Percentiles rank a stretch among this genome's conserved stretches.
These are phyloP conservation scores for Trichosporon faecale DNA, from an alignment of 1,284 basidiomycete species.

Conservation along the genomic window DNA sequence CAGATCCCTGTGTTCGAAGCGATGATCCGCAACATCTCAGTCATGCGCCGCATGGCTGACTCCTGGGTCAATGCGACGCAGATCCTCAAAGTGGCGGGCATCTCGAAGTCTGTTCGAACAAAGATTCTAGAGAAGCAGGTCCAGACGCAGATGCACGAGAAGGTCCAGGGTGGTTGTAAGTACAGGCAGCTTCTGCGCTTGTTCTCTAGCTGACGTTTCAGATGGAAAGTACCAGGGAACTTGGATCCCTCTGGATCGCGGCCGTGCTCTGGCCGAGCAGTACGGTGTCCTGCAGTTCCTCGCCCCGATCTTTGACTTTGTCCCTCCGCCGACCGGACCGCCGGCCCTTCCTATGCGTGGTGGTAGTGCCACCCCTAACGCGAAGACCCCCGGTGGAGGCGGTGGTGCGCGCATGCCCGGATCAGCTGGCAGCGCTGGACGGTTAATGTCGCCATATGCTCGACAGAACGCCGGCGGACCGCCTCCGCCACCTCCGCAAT, in stretches of 20 bases:
- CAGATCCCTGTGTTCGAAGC: conserved; percentile 74
- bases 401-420: conserved; percentile 12
- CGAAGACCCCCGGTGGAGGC: conserved; percentile 15
- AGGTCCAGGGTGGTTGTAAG: conserved; percentile 89
- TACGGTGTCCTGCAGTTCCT: conserved; percentile 82
- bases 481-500: conserved; percentile 34
- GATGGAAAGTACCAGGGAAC: conserved; percentile 99
- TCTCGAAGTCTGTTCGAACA: conserved; percentile 92
- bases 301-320: conserved; percentile 85
- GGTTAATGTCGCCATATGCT: conserved; percentile 33
- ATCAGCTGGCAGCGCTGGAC: conserved; percentile 15
- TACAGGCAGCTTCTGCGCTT: conserved; percentile 17
- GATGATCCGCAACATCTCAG: conserved; percentile 95
- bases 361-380: conserved; percentile 25
- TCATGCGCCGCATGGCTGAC: conserved; percentile 93
- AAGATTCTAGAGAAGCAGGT: conserved; percentile 99
- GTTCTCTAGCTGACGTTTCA: conserved; percentile 17
- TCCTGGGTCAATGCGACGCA: conserved; percentile 89
- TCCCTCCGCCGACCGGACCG: conserved; percentile 57
- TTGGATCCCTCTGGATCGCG: conserved; percentile 92
- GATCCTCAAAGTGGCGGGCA: conserved; percentile 97
- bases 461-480: conserved; percentile 9
- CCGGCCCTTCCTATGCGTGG: conserved; percentile 44
- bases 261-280: conserved; percentile 81
- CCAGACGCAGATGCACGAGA: conserved; percentile 91